Evolutionary conservation across 305 asterid species (phyloP), one percentile per base, ranked within the genome.

Genomic region (Fraxinus dipetala): DNA sequence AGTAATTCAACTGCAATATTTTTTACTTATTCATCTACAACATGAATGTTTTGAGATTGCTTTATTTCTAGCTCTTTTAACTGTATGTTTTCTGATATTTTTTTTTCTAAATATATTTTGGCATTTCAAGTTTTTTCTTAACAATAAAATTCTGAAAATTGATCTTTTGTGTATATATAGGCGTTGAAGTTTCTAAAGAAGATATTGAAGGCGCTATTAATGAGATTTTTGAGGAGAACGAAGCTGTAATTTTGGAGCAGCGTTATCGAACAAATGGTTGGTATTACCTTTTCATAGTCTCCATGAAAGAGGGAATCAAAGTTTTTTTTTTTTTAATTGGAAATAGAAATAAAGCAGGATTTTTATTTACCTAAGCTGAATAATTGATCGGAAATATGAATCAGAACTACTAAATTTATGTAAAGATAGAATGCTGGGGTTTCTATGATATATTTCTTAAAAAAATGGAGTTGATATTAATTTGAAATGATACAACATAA

Each of bases 181-280:
- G 98, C 74, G 88, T 94, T 67, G 98, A 96, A 89, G 96, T 93
- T 83, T 89, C 97, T 70, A 78, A 59, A 83, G 92, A 91, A 81
- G 98, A 94, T 76, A 94, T 91, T 81, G 86, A 92, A 83, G 72
- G 28, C 16, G 87, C 92, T 73, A 93, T 86, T 36, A 83, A 91
- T 88, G 97, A 91, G 86, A 88, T 89, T 45, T 92, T 94, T 89
- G 95, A 91, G 80, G 97, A 89, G 87, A 92, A 89, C 45, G 88
- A 85, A 85, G 78, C 92, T 74, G 81, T 72, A 81, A 93, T 96
- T 79, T 10, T 92, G 83, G 98, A 94, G 91, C 94, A 92, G 89
- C 95, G 98, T 5, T 94, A 96, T 84, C 90, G 97, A 20, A 93
- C 93, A 76, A 92, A 90, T 85, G 98, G 99, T 95, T 76, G 48